These are phyloP conservation scores for Paecilomyces formosus DNA, from an alignment of 2,329 filamentous ascomycete genomes.

Conservation along the genomic window DNA sequence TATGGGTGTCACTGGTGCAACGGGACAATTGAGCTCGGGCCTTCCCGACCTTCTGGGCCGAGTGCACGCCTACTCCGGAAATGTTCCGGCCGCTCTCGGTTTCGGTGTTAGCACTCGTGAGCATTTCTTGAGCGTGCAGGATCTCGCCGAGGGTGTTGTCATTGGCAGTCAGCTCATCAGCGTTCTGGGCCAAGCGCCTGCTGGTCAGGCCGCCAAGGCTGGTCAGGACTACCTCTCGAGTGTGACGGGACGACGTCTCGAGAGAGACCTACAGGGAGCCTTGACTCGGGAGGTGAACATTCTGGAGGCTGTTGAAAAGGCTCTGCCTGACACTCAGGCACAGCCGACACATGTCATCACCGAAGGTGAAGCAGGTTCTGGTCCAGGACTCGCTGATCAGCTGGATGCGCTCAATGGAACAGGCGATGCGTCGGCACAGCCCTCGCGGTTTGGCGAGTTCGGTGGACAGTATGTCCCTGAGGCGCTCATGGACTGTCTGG, in stretches of 20 bases:
- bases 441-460: constrained; percentile 87
- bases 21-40: constrained; percentile 70
- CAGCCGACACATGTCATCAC: constrained; percentile 59
- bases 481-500: constrained; percentile 93
- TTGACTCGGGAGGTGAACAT: constrained; percentile 61
- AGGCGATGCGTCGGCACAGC: constrained; percentile 52
- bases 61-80: constrained; percentile 87
- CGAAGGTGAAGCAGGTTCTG: constrained; percentile 47
- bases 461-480: constrained; percentile 97
- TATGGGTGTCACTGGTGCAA: constrained; percentile 92
- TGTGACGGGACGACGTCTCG: constrained; percentile 52
- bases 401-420: constrained; percentile 71
- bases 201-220: constrained; percentile 59
- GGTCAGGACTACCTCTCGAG: constrained; percentile 83
- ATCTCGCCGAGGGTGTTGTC: constrained; percentile 86
- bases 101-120: constrained; percentile 95
- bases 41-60: constrained; percentile 74
- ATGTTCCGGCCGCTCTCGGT: constrained; percentile 83
- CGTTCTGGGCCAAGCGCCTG: constrained; percentile 61
- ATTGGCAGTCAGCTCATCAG: constrained; percentile 95
- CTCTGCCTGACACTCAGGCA: constrained; percentile 44
- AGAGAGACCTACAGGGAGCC: constrained; percentile 36
- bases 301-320: constrained; percentile 58
- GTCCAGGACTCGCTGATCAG: constrained; percentile 69
- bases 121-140: constrained; percentile 79